Evolutionary conservation across 129 eudicot species (phyloP).

Genomic region (Apium graveolens): DNA sequence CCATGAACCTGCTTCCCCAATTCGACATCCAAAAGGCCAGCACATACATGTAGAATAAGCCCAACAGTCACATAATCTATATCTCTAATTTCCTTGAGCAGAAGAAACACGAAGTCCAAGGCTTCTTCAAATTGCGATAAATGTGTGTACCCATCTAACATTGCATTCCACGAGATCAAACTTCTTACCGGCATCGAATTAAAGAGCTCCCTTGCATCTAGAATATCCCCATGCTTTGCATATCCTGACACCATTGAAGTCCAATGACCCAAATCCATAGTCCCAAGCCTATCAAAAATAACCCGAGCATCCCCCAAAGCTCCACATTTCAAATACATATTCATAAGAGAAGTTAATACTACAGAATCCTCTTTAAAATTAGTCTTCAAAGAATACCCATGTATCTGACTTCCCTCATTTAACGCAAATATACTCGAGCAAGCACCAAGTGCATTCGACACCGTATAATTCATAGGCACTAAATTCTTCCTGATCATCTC

Average conservation of each 20-base stretch:
- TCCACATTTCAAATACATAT: slow-evolving; percentile 50
- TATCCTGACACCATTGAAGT: slow-evolving; percentile 72
- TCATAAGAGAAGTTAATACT: slow-evolving; percentile 56
- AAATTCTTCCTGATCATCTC: slow-evolving; percentile 36
- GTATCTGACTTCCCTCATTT: slow-evolving; percentile 52
- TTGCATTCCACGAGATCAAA: slow-evolving; percentile 72
- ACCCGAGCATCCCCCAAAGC: slow-evolving; percentile 43
- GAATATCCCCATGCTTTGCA: slow-evolving; percentile 36
- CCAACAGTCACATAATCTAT: slow-evolving; percentile 52
- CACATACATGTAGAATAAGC: slow-evolving; percentile 44
- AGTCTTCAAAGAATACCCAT: slow-evolving; percentile 47
- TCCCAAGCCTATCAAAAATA: slow-evolving; percentile 36
- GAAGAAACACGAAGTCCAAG: slow-evolving; percentile 35
- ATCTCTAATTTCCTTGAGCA: slow-evolving; percentile 21
- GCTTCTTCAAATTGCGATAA: slow-evolving; percentile 58
- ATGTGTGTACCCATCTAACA: slow-evolving; percentile 71
- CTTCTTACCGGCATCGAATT: slow-evolving; percentile 66
- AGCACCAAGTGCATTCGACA: slow-evolving; percentile 61
- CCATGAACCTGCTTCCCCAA: slow-evolving; percentile 81
- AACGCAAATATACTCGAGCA: slow-evolving; percentile 45
- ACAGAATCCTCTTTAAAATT: slow-evolving; percentile 40
- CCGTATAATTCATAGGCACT: slow-evolving; percentile 51
- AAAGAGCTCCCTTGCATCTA: slow-evolving; percentile 55
- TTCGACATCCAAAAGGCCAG: slow-evolving; percentile 56
- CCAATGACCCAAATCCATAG: slow-evolving; percentile 41